A percentile compares a stretch with the other conserved stretches of the same genome.
Evolutionary conservation across 441 rosid species (phyloP).

Genomic region (Codiaeum variegatum): DNA sequence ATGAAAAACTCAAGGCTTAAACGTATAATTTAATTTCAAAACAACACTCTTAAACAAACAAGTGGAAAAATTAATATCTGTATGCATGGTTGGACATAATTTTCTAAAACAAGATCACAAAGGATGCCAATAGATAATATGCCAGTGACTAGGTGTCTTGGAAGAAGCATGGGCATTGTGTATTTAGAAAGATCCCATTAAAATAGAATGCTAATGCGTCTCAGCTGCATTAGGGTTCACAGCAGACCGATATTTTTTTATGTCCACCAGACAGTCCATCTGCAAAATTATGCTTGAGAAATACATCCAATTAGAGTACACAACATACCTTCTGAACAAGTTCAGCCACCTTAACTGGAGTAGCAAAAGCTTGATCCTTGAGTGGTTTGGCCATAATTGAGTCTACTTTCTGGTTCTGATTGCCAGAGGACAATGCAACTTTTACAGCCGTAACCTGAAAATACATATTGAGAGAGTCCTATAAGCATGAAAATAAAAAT

Average conservation of each 20-base stretch:
- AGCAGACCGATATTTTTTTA: no score
- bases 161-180: neutral
- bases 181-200: neutral
- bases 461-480: constrained; percentile 22
- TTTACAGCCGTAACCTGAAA: constrained; percentile 81
- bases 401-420: constrained; percentile 60
- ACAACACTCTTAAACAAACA: neutral
- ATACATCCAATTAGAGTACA: neutral
- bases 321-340: constrained; percentile 79
- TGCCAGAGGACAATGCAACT: constrained; percentile 64
- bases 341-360: constrained; percentile 92
- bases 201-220: neutral
- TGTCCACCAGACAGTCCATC: neutral
- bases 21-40: neutral
- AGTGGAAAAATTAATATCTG: neutral
- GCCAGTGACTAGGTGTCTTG: neutral
- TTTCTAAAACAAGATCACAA: neutral
- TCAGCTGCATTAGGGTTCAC: no score
- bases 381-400: constrained; percentile 79
- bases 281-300: neutral
- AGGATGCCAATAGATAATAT: neutral
- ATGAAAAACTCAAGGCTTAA: neutral
- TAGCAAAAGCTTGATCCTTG: constrained; percentile 92
- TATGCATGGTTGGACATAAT: neutral
- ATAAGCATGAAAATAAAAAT: neutral